Percentiles rank a stretch among this genome's conserved stretches.
Conservation (phyloP, 805 yeast species). For the Pichia nanzhaoensis region DNA sequence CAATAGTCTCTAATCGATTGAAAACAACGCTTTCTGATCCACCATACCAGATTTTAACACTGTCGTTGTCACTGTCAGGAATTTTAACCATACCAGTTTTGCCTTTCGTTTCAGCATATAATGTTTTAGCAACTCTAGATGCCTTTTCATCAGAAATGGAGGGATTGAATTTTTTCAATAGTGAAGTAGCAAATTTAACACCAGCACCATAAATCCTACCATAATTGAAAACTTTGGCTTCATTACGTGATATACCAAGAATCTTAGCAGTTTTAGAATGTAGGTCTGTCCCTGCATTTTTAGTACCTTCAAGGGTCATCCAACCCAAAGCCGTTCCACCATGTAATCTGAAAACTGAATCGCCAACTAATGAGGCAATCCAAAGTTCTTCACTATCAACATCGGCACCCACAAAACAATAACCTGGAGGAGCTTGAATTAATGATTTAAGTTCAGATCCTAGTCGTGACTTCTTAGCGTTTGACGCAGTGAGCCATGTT, state of each 20-base stretch:
- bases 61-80: slow-evolving; percentile 10
- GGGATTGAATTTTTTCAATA: slow-evolving; percentile 79
- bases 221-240: slow-evolving; percentile 93
- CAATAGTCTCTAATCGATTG: slow-evolving; percentile 81
- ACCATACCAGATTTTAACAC: slow-evolving; percentile 54
- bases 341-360: slow-evolving; percentile 78
- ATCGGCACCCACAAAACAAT: slow-evolving; percentile 94
- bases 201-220: slow-evolving; percentile 99
- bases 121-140: slow-evolving; percentile 47
- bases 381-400: slow-evolving; percentile 97
- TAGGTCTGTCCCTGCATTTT: slow-evolving; percentile 84
- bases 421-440: slow-evolving; percentile 81
- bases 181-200: slow-evolving; percentile 76
- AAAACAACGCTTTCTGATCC: slow-evolving; percentile 93
- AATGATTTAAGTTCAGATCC: slow-evolving; percentile 93
- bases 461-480: slow-evolving; percentile 75
- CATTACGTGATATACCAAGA: slow-evolving; percentile 80
- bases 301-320: slow-evolving; percentile 98
- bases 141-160: slow-evolving; percentile 62
- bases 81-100: slow-evolving; percentile 25
- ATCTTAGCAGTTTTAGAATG: slow-evolving; percentile 92
- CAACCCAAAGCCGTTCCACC: slow-evolving; percentile 97
- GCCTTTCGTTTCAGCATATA: slow-evolving; percentile 86
- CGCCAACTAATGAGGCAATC: slow-evolving; percentile 96
- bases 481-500: slow-evolving; percentile 96